Evolutionary conservation across 352 stramenopile genomes (phyloP), one percentile per base, ranked within the genome.

Genomic region (Pythium grandisporangium): DNA sequence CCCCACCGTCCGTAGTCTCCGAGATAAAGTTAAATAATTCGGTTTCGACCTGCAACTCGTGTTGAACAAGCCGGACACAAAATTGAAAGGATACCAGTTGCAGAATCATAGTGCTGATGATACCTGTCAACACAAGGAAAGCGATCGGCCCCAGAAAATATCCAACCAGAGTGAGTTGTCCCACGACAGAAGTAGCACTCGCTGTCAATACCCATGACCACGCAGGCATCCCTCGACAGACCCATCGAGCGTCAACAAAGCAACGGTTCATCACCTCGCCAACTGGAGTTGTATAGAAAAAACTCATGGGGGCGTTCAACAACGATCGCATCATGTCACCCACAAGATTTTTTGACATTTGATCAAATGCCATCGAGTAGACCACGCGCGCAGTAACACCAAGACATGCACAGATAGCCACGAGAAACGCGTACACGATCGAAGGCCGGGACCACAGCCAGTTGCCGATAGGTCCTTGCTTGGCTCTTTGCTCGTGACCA

Each of bases 181-280:
- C 33, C 21, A 4, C 42, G 30, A 34, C 38, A 48, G 14, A 32
- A 30, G 24, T 32, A 32, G 13, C 38, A 21, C 21, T 40, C 30
- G 2, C 13, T n/a, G 10, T 40, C 32, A 3, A 22, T 32, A 23
- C 40, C 42, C 7, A 48, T 3, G 3, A 40, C 21, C 20, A 40
- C 42, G 14, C 22, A 11, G 41, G 4, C 7, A 25, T 2, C 29
- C 20, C 17, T 20, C 21, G 26, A 45, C 25, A 19, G 17, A 17
- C 38, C 24, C 16, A 12, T 23, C 14, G 14, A 20, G 93, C 85
- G 56, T 94, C 82, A 8, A 60, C 67, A 16, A 61, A 66, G 66
- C 93, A 97, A 7, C 84, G 67, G 49, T 92, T 93, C 14, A 96
- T 29, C 39, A 96, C 84, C 34, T 83, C 60, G 1, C 86, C 84